Conservation (phyloP, 2,329 filamentous ascomycete species). For the Exophiala sp. region DNA sequence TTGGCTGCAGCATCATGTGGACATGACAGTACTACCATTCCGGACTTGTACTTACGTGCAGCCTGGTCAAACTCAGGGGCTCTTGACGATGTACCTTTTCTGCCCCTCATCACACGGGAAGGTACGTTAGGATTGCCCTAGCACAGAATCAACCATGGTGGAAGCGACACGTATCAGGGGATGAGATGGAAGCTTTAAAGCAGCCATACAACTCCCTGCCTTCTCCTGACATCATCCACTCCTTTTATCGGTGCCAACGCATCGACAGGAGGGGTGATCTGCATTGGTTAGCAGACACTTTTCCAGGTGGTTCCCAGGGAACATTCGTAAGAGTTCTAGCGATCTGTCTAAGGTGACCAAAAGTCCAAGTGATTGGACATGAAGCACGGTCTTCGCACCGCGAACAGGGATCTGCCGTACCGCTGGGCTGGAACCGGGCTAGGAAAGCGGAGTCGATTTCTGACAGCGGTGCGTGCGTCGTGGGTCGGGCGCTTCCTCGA, state of each 20-base stretch:
- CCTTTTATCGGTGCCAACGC: slow-evolving; percentile 7
- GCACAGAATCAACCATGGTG: neutral
- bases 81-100: slow-evolving; percentile 3
- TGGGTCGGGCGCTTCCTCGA: slow-evolving; percentile 22
- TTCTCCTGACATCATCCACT: neutral
- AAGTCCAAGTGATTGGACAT: slow-evolving; percentile 4
- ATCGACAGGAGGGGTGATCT: slow-evolving; percentile 7
- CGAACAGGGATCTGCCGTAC: slow-evolving; percentile 15
- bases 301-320: neutral
- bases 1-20: neutral
- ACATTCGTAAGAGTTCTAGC: neutral
- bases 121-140: slow-evolving; percentile 5
- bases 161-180: neutral
- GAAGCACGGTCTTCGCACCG: slow-evolving; percentile 1
- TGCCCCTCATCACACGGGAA: neutral
- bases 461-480: neutral
- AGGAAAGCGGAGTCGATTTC: neutral
- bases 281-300: neutral
- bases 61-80: neutral
- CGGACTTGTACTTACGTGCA: neutral
- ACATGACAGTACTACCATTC: neutral
- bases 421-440: slow-evolving; percentile 21
- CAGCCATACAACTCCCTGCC: neutral
- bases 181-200: neutral
- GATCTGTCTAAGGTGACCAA: neutral